Evolutionary conservation across 1,284 basidiomycete species (phyloP).

Genomic region (Salmacisia buchloeana): DNA sequence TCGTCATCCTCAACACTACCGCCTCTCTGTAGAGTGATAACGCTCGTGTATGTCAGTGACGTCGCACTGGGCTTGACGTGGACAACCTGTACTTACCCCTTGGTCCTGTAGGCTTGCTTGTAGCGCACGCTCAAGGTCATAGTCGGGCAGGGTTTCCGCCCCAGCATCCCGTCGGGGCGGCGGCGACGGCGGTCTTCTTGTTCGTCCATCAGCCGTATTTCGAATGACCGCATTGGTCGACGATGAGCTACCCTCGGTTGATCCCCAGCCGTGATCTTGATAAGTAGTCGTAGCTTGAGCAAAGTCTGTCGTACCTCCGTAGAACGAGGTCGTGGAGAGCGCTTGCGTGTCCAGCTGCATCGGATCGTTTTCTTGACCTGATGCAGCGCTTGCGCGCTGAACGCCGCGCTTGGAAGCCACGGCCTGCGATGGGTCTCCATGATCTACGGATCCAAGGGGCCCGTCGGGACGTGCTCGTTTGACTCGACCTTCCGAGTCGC

Average conservation of each 20-base stretch:
- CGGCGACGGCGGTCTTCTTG: neutral
- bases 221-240: neutral
- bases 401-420: no score
- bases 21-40: neutral
- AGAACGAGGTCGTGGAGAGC: no score
- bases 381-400: no score
- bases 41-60: neutral
- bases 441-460: no score
- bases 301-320: no score
- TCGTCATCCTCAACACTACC: neutral
- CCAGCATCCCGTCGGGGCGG: neutral
- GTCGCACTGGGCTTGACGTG: neutral
- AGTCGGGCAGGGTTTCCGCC: neutral
- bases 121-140: neutral
- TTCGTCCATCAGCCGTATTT: neutral
- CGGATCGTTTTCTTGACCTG: neutral
- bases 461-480: neutral
- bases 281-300: no score
- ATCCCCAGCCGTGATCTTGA: no score
- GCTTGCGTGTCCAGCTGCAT: constrained; percentile 7
- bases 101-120: neutral
- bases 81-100: neutral
- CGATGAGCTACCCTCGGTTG: neutral
- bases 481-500: constrained; percentile 1
- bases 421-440: no score